phyloP scores from a whole-genome alignment of 805 yeast genomes.

The Yueomyces sinensis region DNA sequence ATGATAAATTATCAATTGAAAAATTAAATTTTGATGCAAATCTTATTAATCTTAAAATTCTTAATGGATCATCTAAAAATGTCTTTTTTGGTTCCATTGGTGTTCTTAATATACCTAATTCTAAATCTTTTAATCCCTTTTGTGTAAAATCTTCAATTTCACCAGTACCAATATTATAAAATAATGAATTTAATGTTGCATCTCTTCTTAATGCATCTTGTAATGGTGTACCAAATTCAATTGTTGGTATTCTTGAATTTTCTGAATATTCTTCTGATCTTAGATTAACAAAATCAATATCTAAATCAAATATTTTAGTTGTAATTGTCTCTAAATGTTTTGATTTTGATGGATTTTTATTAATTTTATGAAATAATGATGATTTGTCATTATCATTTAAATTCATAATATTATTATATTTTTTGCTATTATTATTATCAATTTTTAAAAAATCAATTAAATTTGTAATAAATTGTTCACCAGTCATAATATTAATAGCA shows the following conservation, averaged over 20 bases:
- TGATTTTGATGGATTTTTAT: conserved; percentile 87
- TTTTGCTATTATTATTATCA: conserved; percentile 11
- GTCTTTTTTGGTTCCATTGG: conserved; percentile 81
- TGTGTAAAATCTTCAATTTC: conserved; percentile 78
- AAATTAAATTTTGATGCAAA: conserved; percentile 76
- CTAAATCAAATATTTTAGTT: conserved; percentile 69
- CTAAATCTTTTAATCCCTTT: conserved; percentile 59
- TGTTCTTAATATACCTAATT: conserved; percentile 62
- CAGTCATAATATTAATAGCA: conserved; percentile 74
- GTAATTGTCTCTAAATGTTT: conserved; percentile 97
- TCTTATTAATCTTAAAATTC: conserved; percentile 74
- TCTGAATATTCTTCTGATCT: conserved; percentile 77
- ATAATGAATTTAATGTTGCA: conserved; percentile 87
- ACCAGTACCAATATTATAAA: conserved; percentile 61
- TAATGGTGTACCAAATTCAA: conserved; percentile 76
- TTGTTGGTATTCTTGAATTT: conserved; percentile 74
- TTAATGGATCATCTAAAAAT: conserved; percentile 84
- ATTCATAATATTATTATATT: too few relatives aligned
- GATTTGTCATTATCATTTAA: conserved; percentile 22
- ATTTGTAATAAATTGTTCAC: conserved; percentile 69
- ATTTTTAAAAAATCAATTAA: conserved; percentile 37
- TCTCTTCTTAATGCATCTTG: conserved; percentile 91
- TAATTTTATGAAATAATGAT: conserved; percentile 60
- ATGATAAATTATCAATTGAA: conserved; percentile 42
- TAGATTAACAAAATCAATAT: conserved; percentile 86